These are phyloP conservation scores for Datisca glomerata DNA, from an alignment of 306 rosid genomes.

Conservation along the genomic window DNA sequence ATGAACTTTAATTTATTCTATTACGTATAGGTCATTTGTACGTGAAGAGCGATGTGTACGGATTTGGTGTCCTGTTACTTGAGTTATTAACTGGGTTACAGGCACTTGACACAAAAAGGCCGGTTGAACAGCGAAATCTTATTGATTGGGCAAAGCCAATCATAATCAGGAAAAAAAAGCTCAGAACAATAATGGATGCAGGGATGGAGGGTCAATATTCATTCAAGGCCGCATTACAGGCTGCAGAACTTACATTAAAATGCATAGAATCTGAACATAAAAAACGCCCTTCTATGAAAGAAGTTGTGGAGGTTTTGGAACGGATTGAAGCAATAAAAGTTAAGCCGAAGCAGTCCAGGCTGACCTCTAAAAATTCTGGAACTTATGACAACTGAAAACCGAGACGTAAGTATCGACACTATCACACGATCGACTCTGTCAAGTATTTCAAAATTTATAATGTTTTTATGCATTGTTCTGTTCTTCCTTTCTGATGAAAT, in stretches of 20 bases:
- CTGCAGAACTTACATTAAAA: slow-evolving; percentile 41
- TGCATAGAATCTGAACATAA: slow-evolving; percentile 50
- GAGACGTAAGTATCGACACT: too few species aligned
- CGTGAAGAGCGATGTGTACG: slow-evolving; percentile 84
- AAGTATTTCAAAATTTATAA: too few species aligned
- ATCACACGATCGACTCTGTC: too few species aligned
- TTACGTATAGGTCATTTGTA: slow-evolving; percentile 77
- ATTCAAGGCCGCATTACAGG: slow-evolving; percentile 31
- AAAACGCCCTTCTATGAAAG: slow-evolving; percentile 70
- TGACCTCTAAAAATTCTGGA: too few species aligned
- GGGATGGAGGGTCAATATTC: slow-evolving; percentile 62
- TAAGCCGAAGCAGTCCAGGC: too few species aligned
- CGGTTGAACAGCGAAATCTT: slow-evolving; percentile 35
- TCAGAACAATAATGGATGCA: slow-evolving; percentile 41
- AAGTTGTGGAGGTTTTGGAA: slow-evolving; percentile 53
- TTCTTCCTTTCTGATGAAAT: too few species aligned
- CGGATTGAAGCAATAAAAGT: slow-evolving; percentile 27
- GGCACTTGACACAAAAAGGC: slow-evolving; percentile 41
- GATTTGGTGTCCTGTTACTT: slow-evolving; percentile 82
- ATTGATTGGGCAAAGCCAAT: slow-evolving; percentile 64
- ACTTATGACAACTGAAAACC: too few species aligned
- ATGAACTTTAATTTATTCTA: too few species aligned
- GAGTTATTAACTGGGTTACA: slow-evolving; percentile 66
- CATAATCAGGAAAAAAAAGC: slow-evolving; percentile 28
- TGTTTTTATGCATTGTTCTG: too few species aligned